These are phyloP conservation scores for Domatiomyces globalis DNA, from an alignment of 2,329 filamentous ascomycete species.

Conservation along the genomic window DNA sequence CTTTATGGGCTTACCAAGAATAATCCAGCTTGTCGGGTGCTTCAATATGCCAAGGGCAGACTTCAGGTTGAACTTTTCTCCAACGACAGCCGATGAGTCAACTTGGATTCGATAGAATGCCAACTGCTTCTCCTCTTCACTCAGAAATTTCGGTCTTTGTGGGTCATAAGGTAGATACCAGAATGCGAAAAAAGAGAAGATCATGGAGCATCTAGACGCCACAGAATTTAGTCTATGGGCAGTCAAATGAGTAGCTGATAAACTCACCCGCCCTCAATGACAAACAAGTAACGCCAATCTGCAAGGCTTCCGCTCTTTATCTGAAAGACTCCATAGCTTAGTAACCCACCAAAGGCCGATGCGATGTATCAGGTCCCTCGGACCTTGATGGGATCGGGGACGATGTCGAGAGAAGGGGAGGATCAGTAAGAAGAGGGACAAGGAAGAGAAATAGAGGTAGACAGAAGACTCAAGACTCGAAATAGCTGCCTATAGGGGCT, in stretches of 20 bases:
- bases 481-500: no score
- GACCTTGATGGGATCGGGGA: no score
- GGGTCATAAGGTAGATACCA: slow-evolving; percentile 55
- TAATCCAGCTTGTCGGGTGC: slow-evolving; percentile 39
- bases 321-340: slow-evolving; percentile 49
- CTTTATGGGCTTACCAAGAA: slow-evolving; percentile 24
- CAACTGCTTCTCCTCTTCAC: slow-evolving; percentile 49
- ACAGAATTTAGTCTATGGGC: no score
- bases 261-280: slow-evolving; percentile 38
- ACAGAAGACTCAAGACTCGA: no score
- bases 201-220: slow-evolving; percentile 35
- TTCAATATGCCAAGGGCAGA: slow-evolving; percentile 41
- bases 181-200: slow-evolving; percentile 50
- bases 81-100: slow-evolving; percentile 54
- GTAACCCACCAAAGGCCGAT: slow-evolving; percentile 48
- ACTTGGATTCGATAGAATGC: slow-evolving; percentile 62
- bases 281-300: slow-evolving; percentile 39
- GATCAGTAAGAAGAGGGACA: no score
- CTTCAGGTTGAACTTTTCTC: slow-evolving; percentile 40
- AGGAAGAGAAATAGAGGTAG: no score
- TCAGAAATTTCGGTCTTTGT: slow-evolving; percentile 51
- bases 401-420: no score
- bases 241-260: no score
- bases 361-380: no score
- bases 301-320: slow-evolving; percentile 36